phyloP scores from a whole-genome alignment of 768 basidiomycete species.

The Phaeotremella fagi region DNA sequence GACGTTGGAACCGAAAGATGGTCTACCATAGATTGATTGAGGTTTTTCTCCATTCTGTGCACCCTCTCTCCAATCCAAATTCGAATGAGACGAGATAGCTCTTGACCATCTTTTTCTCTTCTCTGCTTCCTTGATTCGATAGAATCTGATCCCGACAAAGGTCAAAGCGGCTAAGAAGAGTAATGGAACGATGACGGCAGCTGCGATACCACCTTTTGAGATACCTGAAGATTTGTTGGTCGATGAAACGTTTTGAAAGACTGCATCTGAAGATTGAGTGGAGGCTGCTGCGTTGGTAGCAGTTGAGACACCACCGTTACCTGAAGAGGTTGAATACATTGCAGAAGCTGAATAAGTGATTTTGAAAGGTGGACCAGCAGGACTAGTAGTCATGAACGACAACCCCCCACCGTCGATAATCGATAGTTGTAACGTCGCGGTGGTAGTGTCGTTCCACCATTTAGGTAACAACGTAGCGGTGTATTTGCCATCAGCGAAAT shows the following conservation, averaged over 20 bases:
- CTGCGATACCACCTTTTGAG: constrained; percentile 44
- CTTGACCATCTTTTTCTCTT: constrained; percentile 47
- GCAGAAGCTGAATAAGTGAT: constrained; percentile 40
- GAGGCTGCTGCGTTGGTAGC: constrained; percentile 35
- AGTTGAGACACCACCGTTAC: constrained; percentile 28
- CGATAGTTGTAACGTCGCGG: constrained; percentile 43
- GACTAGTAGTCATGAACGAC: constrained; percentile 29
- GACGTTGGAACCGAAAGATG: constrained; percentile 19
- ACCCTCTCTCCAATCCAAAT: constrained; percentile 46
- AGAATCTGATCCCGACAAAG: constrained; percentile 43
- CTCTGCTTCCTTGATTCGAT: constrained; percentile 39
- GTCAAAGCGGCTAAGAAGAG: constrained; percentile 30
- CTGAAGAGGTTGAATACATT: constrained; percentile 37
- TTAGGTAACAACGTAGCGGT: constrained; percentile 40
- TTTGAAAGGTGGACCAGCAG: constrained; percentile 46
- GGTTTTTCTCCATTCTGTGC: constrained; percentile 34
- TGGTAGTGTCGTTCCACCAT: constrained; percentile 49
- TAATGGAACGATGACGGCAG: constrained; percentile 46
- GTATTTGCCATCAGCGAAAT: constrained; percentile 35
- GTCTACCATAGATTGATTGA: constrained; percentile 35
- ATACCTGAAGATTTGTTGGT: constrained; percentile 25
- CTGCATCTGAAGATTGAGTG: constrained; percentile 34
- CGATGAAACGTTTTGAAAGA: constrained; percentile 38
- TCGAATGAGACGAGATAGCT: constrained; percentile 41
- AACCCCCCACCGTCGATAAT: constrained; percentile 40